Evolutionary conservation across 495 filamentous ascomycete genomes (phyloP), one percentile per base, ranked within the genome.

Genomic region (Rusavskia elegans): DNA sequence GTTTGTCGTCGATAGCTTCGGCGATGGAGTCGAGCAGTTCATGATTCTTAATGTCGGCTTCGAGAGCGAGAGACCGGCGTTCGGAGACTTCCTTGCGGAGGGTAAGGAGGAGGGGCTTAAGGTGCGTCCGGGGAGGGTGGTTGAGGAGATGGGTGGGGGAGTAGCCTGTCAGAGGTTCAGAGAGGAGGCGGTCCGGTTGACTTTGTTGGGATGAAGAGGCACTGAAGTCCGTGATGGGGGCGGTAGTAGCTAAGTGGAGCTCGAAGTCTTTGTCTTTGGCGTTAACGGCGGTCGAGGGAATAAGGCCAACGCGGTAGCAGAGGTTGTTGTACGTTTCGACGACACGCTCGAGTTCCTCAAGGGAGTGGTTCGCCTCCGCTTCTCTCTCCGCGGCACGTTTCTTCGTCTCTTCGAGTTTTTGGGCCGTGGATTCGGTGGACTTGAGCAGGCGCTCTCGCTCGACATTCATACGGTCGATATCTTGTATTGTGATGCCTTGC

Each of bases 401-500:
- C 63, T 93, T 90, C 13, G 81, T 75, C 54, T 96, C 92, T 53
- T 90, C 86, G 1, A 95, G 73, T 52, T 86, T 74, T 54, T 72
- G 67, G 19, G 75, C 70, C 0, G 88, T 84, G 11, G 82, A 75
- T 52, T 93, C 84, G 48, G 94, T 80, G 38, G 78, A 83, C 59
- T 83, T 90, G 49, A 92, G 84, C 32, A 97, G 75, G 13, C 93
- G 82, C 61, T 97, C 92, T 32, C 89, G 81, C 64, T 97, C 92
- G 20, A 83, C 80, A 56, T 86, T 94, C 90, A 99, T 95, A 60
- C 89, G 89, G 73, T 99, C 92, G 64, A 99, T 96, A 71, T 97
- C 93, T 64, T 87, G 83, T 61, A 93, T 89, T 45, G 86, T 92
- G 58, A 99, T 88, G 4, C 90, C 92, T 61, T 93, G 87, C 54